Conservation (phyloP, 306 rosid species). For the Cucurbita maxima region DNA sequence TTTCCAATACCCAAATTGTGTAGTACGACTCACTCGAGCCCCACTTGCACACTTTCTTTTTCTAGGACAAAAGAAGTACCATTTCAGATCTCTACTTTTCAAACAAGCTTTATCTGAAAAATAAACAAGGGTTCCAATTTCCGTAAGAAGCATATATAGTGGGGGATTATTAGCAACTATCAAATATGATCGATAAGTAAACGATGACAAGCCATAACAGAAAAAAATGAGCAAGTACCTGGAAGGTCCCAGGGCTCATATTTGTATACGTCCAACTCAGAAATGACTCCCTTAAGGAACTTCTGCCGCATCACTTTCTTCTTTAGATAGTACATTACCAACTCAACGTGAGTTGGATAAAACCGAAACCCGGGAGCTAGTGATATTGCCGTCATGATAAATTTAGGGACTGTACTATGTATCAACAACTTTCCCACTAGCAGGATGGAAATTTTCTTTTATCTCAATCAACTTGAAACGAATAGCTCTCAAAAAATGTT, state of each 20-base stretch:
- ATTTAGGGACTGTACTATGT: not conserved
- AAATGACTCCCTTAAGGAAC: constrained; percentile 12
- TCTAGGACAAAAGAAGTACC: constrained; percentile 55
- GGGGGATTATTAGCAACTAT: not conserved
- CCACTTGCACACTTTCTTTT: constrained; percentile 50
- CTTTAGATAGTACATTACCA: constrained; percentile 38
- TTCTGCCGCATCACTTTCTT: constrained; percentile 37
- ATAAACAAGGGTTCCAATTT: not conserved
- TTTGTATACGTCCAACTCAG: constrained; percentile 57
- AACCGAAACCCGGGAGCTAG: constrained; percentile 60
- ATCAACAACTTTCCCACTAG: constrained; percentile 1
- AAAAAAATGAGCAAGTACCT: constrained; percentile 24
- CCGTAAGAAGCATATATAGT: not conserved
- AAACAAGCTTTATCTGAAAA: constrained; percentile 33
- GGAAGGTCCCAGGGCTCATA: constrained; percentile 67
- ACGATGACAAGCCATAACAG: not conserved
- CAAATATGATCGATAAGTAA: not conserved
- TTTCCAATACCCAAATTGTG: constrained; percentile 59
- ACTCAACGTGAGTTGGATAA: constrained; percentile 50
- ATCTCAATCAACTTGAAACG: constrained; percentile 1
- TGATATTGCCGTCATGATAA: constrained; percentile 15
- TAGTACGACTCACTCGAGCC: constrained; percentile 37
- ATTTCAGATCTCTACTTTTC: constrained; percentile 40
- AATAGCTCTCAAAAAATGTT: not conserved
- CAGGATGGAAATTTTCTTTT: not conserved